Evolutionary conservation across 495 filamentous ascomycete species (phyloP).

Genomic region (Hypoxylon fuscum): DNA sequence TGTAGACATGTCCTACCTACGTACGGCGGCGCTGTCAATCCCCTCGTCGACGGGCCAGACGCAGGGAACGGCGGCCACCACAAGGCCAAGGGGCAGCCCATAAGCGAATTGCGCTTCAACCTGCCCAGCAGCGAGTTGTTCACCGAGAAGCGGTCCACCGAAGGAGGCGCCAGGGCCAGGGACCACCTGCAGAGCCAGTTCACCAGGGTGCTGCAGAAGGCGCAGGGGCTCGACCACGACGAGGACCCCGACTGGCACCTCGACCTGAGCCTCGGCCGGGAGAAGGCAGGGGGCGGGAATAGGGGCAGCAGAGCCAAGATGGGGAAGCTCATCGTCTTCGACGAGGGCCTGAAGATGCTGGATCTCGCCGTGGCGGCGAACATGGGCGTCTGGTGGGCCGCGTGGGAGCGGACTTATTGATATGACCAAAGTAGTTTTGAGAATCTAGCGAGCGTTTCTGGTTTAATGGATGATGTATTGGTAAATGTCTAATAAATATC

Average conservation of each 20-base stretch:
- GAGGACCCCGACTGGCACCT: constrained; percentile 51
- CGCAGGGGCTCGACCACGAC: constrained; percentile 44
- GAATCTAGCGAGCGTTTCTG: not conserved
- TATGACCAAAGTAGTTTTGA: not conserved
- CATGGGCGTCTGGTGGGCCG: constrained; percentile 91
- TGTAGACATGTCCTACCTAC: constrained; percentile 74
- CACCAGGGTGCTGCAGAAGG: constrained; percentile 43
- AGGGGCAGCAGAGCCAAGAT: constrained; percentile 88
- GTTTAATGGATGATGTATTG: not conserved
- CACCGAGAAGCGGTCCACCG: constrained; percentile 34
- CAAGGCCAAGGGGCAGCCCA: constrained; percentile 54
- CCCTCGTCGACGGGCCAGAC: constrained; percentile 49
- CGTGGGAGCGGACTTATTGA: constrained; percentile 70
- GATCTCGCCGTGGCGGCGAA: constrained; percentile 92
- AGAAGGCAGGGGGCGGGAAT: constrained; percentile 81
- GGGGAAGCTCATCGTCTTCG: constrained; percentile 89
- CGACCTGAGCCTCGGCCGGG: constrained; percentile 77
- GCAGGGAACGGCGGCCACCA: constrained; percentile 35
- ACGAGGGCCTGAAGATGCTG: constrained; percentile 94
- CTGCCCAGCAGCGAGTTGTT: constrained; percentile 64
- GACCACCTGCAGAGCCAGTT: constrained; percentile 52
- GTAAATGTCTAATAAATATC: not conserved
- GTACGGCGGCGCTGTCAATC: constrained; percentile 48
- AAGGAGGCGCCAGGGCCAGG: constrained; percentile 32
- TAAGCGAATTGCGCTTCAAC: constrained; percentile 91